Base-by-base conservation (phyloP, 2,329 filamentous ascomycete genomes). In the Penicillium freii region DNA sequence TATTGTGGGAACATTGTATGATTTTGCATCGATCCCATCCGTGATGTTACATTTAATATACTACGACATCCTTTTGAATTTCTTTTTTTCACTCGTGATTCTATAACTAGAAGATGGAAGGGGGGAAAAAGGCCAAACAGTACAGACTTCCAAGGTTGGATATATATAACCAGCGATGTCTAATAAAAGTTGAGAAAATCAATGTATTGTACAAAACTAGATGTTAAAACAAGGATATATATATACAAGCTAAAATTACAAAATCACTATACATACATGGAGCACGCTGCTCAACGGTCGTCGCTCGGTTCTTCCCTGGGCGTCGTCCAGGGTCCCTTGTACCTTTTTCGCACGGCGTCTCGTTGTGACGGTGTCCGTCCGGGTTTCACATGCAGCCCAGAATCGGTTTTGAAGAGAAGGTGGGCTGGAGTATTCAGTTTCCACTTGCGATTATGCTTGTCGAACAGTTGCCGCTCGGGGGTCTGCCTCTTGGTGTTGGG, bases 1-100 rank as follows among this genome's bases (percentile, higher is more conserved):
- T 48, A 60, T 78, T 73, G 5, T 61, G 58, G 1, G 60, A 23
- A 58, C 78, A 80, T 15, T 65, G 58, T 21, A 73, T 59, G n/a
- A 78, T 73, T 9, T 59, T 49, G 19, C 77, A 44, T 15, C 75
- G 64, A 8, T 65, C 58, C 10, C 68, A 60, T 33, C 10, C 8
- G n/a, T 11, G 1, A 19, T 4, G 2, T n/a, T 13, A 29, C 17
- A 29, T 19, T 19, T 10, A 11, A 27, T 15, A 34, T 36, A 7
- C 8, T n/a, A 27, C 8, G 8, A 29, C 2, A 3, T 19, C 25
- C 31, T 4, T 8, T 29, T 17, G 13, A 5, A 25, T 5, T 7
- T 17, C 3, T 23, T 42, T n/a, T 7, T 5, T n/a, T 7, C 23
- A 4, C 25, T 19, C 3, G 11, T 4, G 4, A 2, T 10, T 43